Evolutionary conservation across 1,139 yeast genomes (phyloP).

Genomic region (Yamadazyma siamensis): DNA sequence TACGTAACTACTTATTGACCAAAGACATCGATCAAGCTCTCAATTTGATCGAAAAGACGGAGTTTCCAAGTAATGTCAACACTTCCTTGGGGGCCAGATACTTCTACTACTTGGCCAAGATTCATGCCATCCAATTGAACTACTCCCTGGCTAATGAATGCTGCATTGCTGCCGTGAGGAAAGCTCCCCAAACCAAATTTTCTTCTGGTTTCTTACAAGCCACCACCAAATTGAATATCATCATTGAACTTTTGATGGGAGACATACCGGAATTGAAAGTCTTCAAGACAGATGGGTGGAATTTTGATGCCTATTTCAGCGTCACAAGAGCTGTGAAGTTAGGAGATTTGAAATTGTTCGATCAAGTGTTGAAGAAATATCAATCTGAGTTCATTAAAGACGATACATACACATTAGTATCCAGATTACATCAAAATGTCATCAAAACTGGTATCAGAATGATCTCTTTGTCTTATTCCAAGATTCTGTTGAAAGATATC

Average conservation of each 20-base stretch:
- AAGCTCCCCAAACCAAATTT: slow-evolving; percentile 89
- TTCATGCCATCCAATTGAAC: slow-evolving; percentile 88
- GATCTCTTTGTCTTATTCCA: slow-evolving; percentile 86
- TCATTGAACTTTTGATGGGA: slow-evolving; percentile 92
- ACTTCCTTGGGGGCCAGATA: slow-evolving; percentile 91
- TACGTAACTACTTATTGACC: slow-evolving; percentile 73
- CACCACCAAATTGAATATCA: slow-evolving; percentile 83
- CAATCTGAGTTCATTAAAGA: slow-evolving; percentile 66
- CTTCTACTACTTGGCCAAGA: slow-evolving; percentile 83
- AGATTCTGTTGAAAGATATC: slow-evolving; percentile 83
- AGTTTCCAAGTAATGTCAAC: slow-evolving; percentile 81
- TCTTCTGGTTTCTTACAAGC: slow-evolving; percentile 88
- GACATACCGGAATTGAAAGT: slow-evolving; percentile 91
- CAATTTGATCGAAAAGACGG: slow-evolving; percentile 83
- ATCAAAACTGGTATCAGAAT: slow-evolving; percentile 96
- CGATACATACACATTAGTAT: slow-evolving; percentile 79
- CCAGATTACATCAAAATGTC: slow-evolving; percentile 92
- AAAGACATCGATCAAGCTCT: slow-evolving; percentile 88
- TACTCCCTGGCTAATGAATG: slow-evolving; percentile 89
- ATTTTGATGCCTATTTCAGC: slow-evolving; percentile 75
- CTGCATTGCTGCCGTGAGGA: slow-evolving; percentile 89
- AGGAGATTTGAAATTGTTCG: slow-evolving; percentile 85
- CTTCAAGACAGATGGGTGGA: slow-evolving; percentile 62
- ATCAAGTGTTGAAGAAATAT: slow-evolving; percentile 66
- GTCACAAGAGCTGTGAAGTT: slow-evolving; percentile 89